Evolutionary conservation across 208 protist genomes (phyloP), one percentile per base, ranked within the genome.

Genomic region (Wallacemonas sp.): DNA sequence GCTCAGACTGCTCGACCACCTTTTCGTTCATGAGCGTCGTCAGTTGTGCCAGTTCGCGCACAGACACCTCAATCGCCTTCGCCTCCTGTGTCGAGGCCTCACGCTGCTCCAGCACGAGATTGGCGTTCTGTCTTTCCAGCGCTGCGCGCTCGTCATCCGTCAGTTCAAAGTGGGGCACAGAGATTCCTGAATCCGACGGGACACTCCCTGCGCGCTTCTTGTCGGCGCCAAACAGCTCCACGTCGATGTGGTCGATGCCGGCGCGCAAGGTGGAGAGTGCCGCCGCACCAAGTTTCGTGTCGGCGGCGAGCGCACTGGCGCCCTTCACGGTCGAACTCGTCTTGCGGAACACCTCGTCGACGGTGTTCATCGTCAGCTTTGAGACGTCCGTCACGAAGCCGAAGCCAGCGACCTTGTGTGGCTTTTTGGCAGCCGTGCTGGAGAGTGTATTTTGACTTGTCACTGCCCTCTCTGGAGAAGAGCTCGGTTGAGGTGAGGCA

Each of bases 31-130:
- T 87, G 14, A 96, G 68, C 1, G 83, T 85, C 8, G 87, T 96
- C 30, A 96, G 74, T 70, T 94, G 86, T n/a, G 90, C 93, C 1
- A 96, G 72, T 33, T 96, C 90, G 21, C 84, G 74, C 19, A 96
- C 81, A 2, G 84, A 87, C 0, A 70, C 74, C 70, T 94, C 90
- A 9, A 96, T 74, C 1, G 62, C 63, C 47, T 83, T 87, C 0
- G 88, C 90, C 57, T 94, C 90, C 29, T 86, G 65, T 16, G 82
- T 78, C 11, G 74, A 75, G 12, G 81, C 81, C 63, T 76, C 70
- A 23, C 58, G 60, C 57, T 94, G 90, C 36, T 73, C 49, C 32
- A 91, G 52, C 44, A 81, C 32, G 44, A 96, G 74, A 46, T 67
- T 47, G 12, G 70, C 23, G 66, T 85, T 81, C 27, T 83, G 72